These are phyloP conservation scores for Cladosporium halotolerans DNA, from an alignment of 2,329 filamentous ascomycete species.

Conservation along the genomic window DNA sequence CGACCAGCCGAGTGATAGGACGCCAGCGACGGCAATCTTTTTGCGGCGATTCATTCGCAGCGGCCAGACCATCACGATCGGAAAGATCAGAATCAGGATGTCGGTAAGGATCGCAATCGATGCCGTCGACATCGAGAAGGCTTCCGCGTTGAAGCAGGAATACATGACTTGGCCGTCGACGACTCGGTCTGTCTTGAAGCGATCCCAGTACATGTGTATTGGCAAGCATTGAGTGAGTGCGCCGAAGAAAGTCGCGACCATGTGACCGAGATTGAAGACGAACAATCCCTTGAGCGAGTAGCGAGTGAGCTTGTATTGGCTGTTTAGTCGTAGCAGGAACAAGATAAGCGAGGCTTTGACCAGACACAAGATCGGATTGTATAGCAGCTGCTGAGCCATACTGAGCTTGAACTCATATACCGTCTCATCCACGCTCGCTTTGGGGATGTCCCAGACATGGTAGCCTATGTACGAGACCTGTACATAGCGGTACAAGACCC, in stretches of 20 bases:
- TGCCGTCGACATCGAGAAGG: slow-evolving; percentile 31
- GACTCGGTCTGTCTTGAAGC: slow-evolving; percentile 13
- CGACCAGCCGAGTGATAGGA: slow-evolving; percentile 31
- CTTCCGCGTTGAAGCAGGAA: slow-evolving; percentile 30
- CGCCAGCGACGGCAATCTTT: slow-evolving; percentile 28
- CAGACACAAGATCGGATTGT: slow-evolving; percentile 33
- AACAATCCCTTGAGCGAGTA: slow-evolving; percentile 29
- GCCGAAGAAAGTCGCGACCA: slow-evolving; percentile 29
- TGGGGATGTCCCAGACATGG: slow-evolving; percentile 5
- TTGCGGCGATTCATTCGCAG: slow-evolving; percentile 37
- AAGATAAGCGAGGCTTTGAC: slow-evolving; percentile 34
- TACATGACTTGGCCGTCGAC: slow-evolving; percentile 26
- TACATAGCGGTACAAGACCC: not conserved
- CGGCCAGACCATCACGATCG: slow-evolving; percentile 39
- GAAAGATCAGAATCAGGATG: slow-evolving; percentile 36
- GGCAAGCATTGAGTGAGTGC: slow-evolving; percentile 33
- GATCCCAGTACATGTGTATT: slow-evolving; percentile 15
- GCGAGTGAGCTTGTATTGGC: slow-evolving; percentile 26
- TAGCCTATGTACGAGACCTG: not conserved
- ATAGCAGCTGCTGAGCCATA: slow-evolving; percentile 33
- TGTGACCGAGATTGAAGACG: slow-evolving; percentile 32
- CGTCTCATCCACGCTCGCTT: not conserved
- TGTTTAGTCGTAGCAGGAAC: slow-evolving; percentile 34
- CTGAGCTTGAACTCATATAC: slow-evolving; percentile 15
- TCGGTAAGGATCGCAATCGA: slow-evolving; percentile 33